These are phyloP conservation scores for Cystofilobasidium macerans DNA, from an alignment of 768 basidiomycete genomes.

Conservation along the genomic window DNA sequence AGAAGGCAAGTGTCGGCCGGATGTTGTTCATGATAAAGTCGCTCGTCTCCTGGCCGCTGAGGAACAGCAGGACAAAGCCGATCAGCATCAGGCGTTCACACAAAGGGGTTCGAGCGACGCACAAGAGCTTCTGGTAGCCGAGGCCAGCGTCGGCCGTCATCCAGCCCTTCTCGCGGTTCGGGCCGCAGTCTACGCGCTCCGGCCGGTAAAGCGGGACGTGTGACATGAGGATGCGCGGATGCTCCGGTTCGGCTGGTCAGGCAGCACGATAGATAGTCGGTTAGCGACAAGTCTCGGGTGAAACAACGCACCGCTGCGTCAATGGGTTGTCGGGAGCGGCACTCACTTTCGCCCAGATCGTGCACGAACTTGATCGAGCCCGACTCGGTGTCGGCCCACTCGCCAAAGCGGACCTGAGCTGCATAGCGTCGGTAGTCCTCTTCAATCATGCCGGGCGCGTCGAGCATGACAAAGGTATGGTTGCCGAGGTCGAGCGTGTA, in stretches of 20 bases:
- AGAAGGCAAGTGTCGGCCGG: slow-evolving; percentile 61
- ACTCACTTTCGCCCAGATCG: slow-evolving; percentile 13
- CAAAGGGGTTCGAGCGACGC: neutral
- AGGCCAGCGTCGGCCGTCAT: slow-evolving; percentile 63
- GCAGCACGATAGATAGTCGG: neutral
- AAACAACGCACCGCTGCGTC: too few relatives aligned
- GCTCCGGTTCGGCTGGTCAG: slow-evolving; percentile 31
- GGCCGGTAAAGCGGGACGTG: slow-evolving; percentile 82
- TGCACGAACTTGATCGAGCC: slow-evolving; percentile 27
- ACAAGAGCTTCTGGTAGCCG: slow-evolving; percentile 66
- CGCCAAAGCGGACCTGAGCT: slow-evolving; percentile 23
- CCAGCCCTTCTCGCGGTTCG: slow-evolving; percentile 53
- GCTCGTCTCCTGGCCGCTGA: slow-evolving; percentile 49
- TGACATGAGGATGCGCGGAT: slow-evolving; percentile 60
- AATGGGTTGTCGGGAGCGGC: neutral
- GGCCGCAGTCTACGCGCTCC: slow-evolving; percentile 59
- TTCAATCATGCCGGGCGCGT: slow-evolving; percentile 62
- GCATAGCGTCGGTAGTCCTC: slow-evolving; percentile 51
- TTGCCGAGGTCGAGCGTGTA: slow-evolving; percentile 50
- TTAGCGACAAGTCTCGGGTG: neutral
- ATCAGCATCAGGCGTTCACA: neutral
- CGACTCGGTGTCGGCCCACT: slow-evolving; percentile 15
- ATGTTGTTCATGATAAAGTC: slow-evolving; percentile 55
- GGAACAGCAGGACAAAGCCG: neutral
- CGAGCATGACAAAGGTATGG: slow-evolving; percentile 60